Conservation (phyloP, 345 rosid genomes). For the Mangifera indica region DNA sequence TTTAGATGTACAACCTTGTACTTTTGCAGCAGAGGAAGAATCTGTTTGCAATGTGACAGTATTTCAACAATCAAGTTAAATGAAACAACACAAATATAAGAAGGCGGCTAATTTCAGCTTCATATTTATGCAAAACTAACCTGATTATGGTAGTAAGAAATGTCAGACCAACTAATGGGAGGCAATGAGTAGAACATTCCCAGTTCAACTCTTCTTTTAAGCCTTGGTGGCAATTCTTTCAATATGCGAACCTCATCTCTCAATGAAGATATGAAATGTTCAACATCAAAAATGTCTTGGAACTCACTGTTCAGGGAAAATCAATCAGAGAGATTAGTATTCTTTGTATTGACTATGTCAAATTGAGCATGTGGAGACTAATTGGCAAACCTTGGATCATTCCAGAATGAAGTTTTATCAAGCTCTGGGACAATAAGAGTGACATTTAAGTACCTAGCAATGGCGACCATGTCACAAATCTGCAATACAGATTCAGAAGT, state of each 20-base stretch:
- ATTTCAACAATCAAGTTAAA: slow-evolving; percentile 13
- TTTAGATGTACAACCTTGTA: slow-evolving; percentile 84
- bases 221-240: slow-evolving; percentile 76
- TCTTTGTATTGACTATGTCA: background rate
- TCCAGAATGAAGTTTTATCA: slow-evolving; percentile 96
- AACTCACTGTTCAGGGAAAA: slow-evolving; percentile 62
- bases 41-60: slow-evolving; percentile 42
- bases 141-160: slow-evolving; percentile 78
- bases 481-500: slow-evolving; percentile 26
- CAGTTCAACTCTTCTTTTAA: slow-evolving; percentile 67
- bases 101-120: background rate
- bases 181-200: slow-evolving; percentile 67
- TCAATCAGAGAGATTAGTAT: slow-evolving; percentile 10
- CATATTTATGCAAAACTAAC: slow-evolving; percentile 31
- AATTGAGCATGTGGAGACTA: background rate
- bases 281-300: slow-evolving; percentile 85
- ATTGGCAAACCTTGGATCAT: slow-evolving; percentile 74
- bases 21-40: slow-evolving; percentile 82
- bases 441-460: slow-evolving; percentile 84
- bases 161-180: slow-evolving; percentile 92
- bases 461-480: slow-evolving; percentile 97
- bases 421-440: slow-evolving; percentile 92
- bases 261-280: slow-evolving; percentile 89
- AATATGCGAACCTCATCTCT: slow-evolving; percentile 91
- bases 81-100: slow-evolving; percentile 6